These are phyloP conservation scores for Hyphopichia wangnamkhiaoensis DNA, from an alignment of 1,139 yeast species.

Conservation along the genomic window DNA sequence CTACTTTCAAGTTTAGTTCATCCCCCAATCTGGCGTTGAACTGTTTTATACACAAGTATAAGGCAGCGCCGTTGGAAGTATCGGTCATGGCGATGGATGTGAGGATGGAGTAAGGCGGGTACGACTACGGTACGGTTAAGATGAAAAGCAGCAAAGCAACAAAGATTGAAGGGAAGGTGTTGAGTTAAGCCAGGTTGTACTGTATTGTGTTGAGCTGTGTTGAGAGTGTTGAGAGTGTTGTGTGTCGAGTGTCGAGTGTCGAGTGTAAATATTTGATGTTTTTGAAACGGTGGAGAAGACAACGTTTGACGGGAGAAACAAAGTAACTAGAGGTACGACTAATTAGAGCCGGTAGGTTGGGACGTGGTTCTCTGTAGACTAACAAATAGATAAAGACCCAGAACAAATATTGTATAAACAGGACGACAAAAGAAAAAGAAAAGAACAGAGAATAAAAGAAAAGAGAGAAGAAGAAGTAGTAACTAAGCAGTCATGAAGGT, in stretches of 20 bases:
- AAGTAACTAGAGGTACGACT: no score
- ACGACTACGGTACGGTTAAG: background rate
- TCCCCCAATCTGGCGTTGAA: slow-evolving; percentile 87
- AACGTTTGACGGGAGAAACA: no score
- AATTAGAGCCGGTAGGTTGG: no score
- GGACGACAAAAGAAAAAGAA: no score
- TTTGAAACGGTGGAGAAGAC: no score
- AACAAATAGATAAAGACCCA: no score
- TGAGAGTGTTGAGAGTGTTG: no score
- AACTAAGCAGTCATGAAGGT: background rate
- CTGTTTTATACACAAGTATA: slow-evolving; percentile 71
- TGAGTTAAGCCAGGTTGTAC: background rate
- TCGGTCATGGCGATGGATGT: slow-evolving; percentile 1
- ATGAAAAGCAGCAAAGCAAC: background rate
- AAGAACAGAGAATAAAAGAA: background rate
- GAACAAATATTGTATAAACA: no score
- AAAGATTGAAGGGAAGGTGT: background rate
- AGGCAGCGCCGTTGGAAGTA: slow-evolving; percentile 14
- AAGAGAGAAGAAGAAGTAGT: background rate
- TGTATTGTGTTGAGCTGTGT: no score
- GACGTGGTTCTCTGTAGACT: no score
- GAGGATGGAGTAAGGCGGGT: background rate
- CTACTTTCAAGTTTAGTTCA: slow-evolving; percentile 76
- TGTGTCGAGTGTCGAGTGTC: no score
- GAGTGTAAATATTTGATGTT: no score